phyloP scores from a whole-genome alignment of 495 filamentous ascomycete species.

The Emericellopsis terricola region DNA sequence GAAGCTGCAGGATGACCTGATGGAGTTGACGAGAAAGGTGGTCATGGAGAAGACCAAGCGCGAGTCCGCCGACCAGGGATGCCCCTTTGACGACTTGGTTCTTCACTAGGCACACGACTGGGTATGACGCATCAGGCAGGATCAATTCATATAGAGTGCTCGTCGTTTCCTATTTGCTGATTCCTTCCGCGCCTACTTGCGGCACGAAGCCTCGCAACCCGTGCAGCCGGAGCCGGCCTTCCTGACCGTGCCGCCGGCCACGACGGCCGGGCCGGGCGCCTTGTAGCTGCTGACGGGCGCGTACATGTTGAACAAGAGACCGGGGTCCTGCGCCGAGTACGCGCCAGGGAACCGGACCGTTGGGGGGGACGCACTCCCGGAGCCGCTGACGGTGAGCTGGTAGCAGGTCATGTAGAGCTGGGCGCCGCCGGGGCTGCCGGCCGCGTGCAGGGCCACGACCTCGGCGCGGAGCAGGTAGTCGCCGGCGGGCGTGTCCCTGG shows the following conservation, averaged over 20 bases:
- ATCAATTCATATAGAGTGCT: too few relatives aligned
- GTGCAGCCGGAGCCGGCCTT: conserved; percentile 15
- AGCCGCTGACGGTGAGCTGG: conserved; percentile 21
- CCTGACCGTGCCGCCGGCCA: conserved; percentile 19
- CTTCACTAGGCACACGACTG: too few relatives aligned
- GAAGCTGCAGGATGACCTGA: too few relatives aligned
- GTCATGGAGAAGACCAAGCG: too few relatives aligned
- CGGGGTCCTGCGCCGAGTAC: conserved; percentile 27
- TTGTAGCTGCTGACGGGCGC: conserved; percentile 14
- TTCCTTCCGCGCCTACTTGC: too few relatives aligned
- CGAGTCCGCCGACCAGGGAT: too few relatives aligned
- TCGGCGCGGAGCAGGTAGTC: conserved; percentile 37
- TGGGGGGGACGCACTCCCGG: conserved; percentile 13
- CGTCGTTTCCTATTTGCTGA: too few relatives aligned
- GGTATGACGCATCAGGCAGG: too few relatives aligned
- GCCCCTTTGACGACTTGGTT: too few relatives aligned
- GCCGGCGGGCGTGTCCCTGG: conserved; percentile 24
- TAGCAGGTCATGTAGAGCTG: conserved; percentile 36
- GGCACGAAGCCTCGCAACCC: conserved; percentile 23
- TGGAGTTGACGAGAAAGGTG: too few relatives aligned
- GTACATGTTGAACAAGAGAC: conserved; percentile 33
- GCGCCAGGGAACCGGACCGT: conserved; percentile 27
- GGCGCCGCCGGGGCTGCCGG: conserved; percentile 16
- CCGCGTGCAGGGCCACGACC: conserved; percentile 31
- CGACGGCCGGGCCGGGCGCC: conserved; percentile 22